phyloP scores from a whole-genome alignment of 2,329 filamentous ascomycete species.

The Eurotiales sp. region DNA sequence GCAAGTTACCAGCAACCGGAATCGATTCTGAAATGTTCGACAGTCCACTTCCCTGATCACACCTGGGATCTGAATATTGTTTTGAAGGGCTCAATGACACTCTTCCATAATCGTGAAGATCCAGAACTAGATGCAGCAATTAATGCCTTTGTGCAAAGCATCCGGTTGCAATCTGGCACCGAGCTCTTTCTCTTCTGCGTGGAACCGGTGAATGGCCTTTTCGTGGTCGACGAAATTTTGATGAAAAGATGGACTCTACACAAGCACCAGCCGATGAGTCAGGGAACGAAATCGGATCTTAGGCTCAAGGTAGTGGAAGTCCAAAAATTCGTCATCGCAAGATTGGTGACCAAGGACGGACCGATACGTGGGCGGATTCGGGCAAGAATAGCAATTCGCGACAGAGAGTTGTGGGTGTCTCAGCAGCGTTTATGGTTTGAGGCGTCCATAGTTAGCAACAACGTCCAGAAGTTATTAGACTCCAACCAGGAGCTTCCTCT shows the following conservation, averaged over 20 bases:
- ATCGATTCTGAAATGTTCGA: slow-evolving; percentile 30
- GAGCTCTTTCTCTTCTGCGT: slow-evolving; percentile 26
- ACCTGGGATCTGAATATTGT: slow-evolving; percentile 39
- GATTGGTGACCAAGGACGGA: slow-evolving; percentile 19
- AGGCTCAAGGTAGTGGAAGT: slow-evolving; percentile 36
- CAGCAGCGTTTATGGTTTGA: slow-evolving; percentile 31
- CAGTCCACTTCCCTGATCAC: slow-evolving; percentile 36
- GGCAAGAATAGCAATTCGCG: too few relatives aligned
- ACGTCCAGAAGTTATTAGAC: slow-evolving; percentile 31
- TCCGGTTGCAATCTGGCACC: slow-evolving; percentile 31
- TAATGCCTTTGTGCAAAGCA: slow-evolving; percentile 28
- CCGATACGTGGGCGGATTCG: slow-evolving; percentile 28
- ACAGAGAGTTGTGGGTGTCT: neutral
- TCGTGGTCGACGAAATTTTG: slow-evolving; percentile 30
- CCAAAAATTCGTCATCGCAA: slow-evolving; percentile 32
- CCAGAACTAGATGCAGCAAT: slow-evolving; percentile 27
- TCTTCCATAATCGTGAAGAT: slow-evolving; percentile 18
- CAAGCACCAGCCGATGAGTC: slow-evolving; percentile 16
- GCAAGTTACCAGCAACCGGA: slow-evolving; percentile 25
- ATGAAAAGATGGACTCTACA: slow-evolving; percentile 34
- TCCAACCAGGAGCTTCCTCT: slow-evolving; percentile 31
- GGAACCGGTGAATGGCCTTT: slow-evolving; percentile 22
- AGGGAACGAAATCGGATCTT: slow-evolving; percentile 20
- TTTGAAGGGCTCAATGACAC: slow-evolving; percentile 25
- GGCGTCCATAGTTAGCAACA: slow-evolving; percentile 33